phyloP scores from a whole-genome alignment of 2,329 filamentous ascomycete genomes.

The Pseudonectria buxi region DNA sequence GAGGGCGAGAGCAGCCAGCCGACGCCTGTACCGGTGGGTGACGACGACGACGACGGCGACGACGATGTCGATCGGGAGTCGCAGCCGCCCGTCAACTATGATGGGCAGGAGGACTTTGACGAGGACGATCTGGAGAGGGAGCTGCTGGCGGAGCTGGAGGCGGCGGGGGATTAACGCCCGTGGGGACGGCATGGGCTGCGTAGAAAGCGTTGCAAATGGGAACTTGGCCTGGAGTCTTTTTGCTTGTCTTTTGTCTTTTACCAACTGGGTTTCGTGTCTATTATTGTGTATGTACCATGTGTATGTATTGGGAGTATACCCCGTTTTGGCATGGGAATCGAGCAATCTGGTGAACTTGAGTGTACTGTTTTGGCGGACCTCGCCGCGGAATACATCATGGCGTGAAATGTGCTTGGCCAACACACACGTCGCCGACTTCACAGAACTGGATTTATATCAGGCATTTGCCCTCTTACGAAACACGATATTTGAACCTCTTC shows the following conservation, averaged over 20 bases:
- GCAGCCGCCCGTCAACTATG: conserved; percentile 15
- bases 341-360: too few relatives aligned
- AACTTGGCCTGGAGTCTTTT: conserved; percentile 4
- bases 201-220: conserved; percentile 2
- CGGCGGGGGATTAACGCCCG: conserved; percentile 22
- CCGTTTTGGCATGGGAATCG: conserved; percentile 7
- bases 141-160: conserved; percentile 53
- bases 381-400: background rate
- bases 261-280: too few relatives aligned
- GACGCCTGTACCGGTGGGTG: conserved; percentile 32
- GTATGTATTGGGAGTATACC: conserved; percentile 7
- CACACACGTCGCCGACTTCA: too few relatives aligned
- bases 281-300: too few relatives aligned
- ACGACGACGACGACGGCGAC: conserved; percentile 26
- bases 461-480: too few relatives aligned
- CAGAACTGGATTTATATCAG: too few relatives aligned
- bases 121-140: conserved; percentile 58
- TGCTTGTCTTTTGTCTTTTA: background rate
- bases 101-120: conserved; percentile 36
- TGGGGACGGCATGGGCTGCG: conserved; percentile 4
- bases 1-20: conserved; percentile 32
- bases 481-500: background rate
- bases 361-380: too few relatives aligned
- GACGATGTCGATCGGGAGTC: too few relatives aligned
- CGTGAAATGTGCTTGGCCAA: background rate